Base-by-base conservation (phyloP, 495 filamentous ascomycete species). In the Cairneyella variabilis region DNA sequence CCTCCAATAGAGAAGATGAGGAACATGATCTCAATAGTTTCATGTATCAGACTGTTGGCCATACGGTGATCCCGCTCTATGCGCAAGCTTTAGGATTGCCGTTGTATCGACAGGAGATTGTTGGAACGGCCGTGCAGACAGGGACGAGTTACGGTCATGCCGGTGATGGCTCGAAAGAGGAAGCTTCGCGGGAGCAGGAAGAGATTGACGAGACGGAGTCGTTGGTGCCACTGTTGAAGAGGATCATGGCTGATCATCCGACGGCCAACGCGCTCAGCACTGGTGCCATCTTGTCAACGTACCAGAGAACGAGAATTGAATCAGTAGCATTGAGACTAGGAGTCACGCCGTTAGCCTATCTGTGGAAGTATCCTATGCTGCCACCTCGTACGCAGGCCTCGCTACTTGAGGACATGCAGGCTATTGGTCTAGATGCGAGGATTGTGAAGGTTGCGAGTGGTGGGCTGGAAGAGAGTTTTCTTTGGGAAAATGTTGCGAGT, bases 21-120 rank as follows among this genome's bases (percentile, higher is more conserved):
- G 78, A 83, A 53, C 73, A 83, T 53, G 90, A 95, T 69, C 78
- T 93, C 58, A 86, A 98, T 70, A 95, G 89, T 76, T 96, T 90
- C 82, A 97, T 98, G 93, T 98, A 97, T 76, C 93, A 98, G 73
- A 97, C 95, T 1, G 88, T 95, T 46, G 93, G 93, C 34, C 91
- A 97, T 70, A 75, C 76, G 47, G 70, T 97, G 17, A 86, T 97
- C 43, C 93, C 92, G 5, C 78, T 95, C 17, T 97, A 96, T 66
- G 81, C 83, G 53, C 60, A 77, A 26, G 89, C 88, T 2, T 82
- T 96, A 3, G 76, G 74, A 1, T 64, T 63, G 8, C 60, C 60
- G 25, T 34, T 63, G 20, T 59, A 63, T 48, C 52, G 60, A 3
- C 56, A 63, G 38, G 70, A 77, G 18, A 97, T 97, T 60, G 17